A percentile compares a stretch with the other conserved stretches of the same genome.
These are phyloP conservation scores for Thinopyrum obtusiflorum DNA, from an alignment of 202 grass and related monocot genomes.

Conservation along the genomic window DNA sequence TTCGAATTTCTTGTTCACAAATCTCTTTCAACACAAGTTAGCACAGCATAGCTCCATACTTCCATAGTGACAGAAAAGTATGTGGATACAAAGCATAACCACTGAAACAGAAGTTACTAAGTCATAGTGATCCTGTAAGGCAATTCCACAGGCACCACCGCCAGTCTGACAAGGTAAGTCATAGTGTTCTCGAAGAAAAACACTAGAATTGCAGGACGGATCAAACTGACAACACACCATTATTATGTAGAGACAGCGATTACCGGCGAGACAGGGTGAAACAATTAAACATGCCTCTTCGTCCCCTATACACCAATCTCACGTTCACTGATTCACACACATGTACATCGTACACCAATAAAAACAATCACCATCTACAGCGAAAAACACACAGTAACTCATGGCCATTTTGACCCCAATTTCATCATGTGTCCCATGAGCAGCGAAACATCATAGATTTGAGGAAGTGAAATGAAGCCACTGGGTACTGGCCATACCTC, in stretches of 20 bases:
- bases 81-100: not conserved
- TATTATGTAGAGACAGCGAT: not conserved
- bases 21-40: not conserved
- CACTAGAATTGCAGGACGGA: not conserved
- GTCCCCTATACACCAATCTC: not conserved
- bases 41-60: not conserved
- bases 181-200: not conserved
- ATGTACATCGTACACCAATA: not conserved
- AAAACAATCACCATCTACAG: not conserved
- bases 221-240: not conserved
- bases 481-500: slow-evolving; percentile 27
- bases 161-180: not conserved
- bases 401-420: not conserved
- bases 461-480: slow-evolving; percentile 12
- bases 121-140: slow-evolving; percentile 7
- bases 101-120: not conserved
- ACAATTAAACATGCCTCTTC: not conserved
- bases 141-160: not conserved
- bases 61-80: not conserved
- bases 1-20: not conserved
- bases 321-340: not conserved
- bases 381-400: not conserved
- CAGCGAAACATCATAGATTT: not conserved
- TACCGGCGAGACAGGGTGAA: not conserved
- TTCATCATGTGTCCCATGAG: not conserved